These are phyloP conservation scores for Amylocystis lapponica DNA, from an alignment of 768 basidiomycete species.

Conservation along the genomic window DNA sequence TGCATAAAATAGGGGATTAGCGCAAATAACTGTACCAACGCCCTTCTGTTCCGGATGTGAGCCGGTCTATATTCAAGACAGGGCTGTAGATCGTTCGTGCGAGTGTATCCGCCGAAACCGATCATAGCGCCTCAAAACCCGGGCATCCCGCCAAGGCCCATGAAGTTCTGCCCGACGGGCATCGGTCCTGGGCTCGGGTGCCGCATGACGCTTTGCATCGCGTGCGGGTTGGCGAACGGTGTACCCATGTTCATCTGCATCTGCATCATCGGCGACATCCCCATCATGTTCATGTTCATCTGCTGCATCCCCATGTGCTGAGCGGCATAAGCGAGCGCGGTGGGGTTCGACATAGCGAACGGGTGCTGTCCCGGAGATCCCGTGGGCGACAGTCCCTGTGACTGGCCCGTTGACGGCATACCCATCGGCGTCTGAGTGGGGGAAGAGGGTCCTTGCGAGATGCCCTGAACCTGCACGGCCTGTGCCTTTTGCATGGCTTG, in stretches of 20 bases:
- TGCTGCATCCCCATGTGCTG: constrained; percentile 42
- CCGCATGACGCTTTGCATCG: constrained; percentile 87
- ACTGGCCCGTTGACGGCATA: constrained; percentile 19
- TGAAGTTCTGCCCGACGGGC: constrained; percentile 25
- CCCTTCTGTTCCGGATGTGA: constrained; percentile 6
- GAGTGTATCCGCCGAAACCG: neutral
- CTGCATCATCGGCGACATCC: constrained; percentile 58
- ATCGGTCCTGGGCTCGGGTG: constrained; percentile 65
- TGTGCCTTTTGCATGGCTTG: constrained; percentile 78
- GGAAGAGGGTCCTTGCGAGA: constrained; percentile 20
- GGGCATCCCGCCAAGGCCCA: constrained; percentile 26
- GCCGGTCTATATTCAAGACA: constrained; percentile 15
- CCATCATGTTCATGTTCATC: constrained; percentile 53
- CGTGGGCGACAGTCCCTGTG: constrained; percentile 35
- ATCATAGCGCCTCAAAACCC: constrained; percentile 16
- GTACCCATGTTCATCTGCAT: constrained; percentile 49
- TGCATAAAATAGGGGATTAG: constrained; percentile 1
- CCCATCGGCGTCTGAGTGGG: constrained; percentile 23
- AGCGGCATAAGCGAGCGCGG: constrained; percentile 47
- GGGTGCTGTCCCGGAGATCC: constrained; percentile 39
- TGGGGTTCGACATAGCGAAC: constrained; percentile 45
- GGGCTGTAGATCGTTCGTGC: neutral
- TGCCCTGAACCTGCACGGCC: constrained; percentile 18
- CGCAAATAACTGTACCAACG: constrained; percentile 7
- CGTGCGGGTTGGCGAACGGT: constrained; percentile 55